phyloP scores from a whole-genome alignment of 257 asterid genomes.

The Jaltomata sinuosa region DNA sequence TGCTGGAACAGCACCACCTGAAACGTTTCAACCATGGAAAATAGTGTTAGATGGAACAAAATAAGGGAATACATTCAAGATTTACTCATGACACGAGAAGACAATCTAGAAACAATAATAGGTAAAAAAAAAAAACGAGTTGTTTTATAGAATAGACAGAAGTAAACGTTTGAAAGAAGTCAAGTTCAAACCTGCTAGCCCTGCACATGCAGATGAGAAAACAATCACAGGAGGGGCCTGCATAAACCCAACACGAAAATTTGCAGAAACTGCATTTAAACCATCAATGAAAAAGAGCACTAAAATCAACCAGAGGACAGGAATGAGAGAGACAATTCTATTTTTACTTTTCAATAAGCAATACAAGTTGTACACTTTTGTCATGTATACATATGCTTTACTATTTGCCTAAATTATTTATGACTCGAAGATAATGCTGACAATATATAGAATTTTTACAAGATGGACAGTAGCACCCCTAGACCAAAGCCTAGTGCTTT shows the following conservation, averaged over 20 bases:
- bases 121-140: background rate
- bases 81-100: background rate
- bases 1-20: slow-evolving; percentile 96
- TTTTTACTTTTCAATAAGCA: background rate
- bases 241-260: slow-evolving; percentile 9
- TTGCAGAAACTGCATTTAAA: background rate
- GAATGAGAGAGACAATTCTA: background rate
- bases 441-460: background rate
- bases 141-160: background rate
- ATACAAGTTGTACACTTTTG: background rate
- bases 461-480: background rate
- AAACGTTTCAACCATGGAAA: slow-evolving; percentile 11
- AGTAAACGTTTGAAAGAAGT: background rate
- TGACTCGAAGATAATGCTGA: background rate
- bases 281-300: background rate
- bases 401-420: background rate
- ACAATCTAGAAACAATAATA: background rate
- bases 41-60: background rate
- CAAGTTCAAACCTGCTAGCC: slow-evolving; percentile 57
- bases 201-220: slow-evolving; percentile 91
- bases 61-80: background rate
- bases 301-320: background rate
- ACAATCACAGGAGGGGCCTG: slow-evolving; percentile 90
- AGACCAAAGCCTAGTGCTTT: background rate
- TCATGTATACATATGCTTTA: background rate